Conservation (phyloP, 2,329 filamentous ascomycete genomes). For the Zalaria sp. region DNA sequence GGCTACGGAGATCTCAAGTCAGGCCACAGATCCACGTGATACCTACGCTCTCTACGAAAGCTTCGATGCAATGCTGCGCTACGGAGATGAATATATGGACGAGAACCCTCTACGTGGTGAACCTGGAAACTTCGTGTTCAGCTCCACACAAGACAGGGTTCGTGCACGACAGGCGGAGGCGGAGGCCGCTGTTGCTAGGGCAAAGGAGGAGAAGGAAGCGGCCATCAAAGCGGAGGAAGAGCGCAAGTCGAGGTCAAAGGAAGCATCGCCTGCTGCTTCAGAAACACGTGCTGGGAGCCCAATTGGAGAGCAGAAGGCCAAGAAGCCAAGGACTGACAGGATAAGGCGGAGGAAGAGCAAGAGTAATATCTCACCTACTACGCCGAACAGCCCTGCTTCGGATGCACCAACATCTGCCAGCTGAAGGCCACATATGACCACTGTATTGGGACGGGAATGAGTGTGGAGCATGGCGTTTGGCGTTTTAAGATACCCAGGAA, state of each 20-base stretch:
- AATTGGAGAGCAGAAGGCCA: conserved; percentile 1
- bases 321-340: conserved; percentile 13
- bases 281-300: neutral
- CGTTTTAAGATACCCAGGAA: no score
- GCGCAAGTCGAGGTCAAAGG: conserved; percentile 7
- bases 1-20: neutral
- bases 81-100: conserved; percentile 49
- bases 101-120: conserved; percentile 49
- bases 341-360: conserved; percentile 24
- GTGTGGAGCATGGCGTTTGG: no score
- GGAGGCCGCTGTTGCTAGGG: conserved; percentile 16
- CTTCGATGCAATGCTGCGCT: conserved; percentile 24
- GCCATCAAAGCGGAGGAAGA: conserved; percentile 20
- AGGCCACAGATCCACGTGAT: conserved; percentile 4
- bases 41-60: conserved; percentile 34
- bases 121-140: conserved; percentile 47
- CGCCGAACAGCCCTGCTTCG: conserved; percentile 3
- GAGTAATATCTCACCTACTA: conserved; percentile 16
- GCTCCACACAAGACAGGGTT: conserved; percentile 27
- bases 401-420: conserved; percentile 2
- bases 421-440: no score
- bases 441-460: no score
- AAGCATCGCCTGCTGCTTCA: neutral
- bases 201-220: conserved; percentile 9
- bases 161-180: conserved; percentile 25